Base-by-base conservation (phyloP, 1,284 basidiomycete species). In the Pterulicium gracile region DNA sequence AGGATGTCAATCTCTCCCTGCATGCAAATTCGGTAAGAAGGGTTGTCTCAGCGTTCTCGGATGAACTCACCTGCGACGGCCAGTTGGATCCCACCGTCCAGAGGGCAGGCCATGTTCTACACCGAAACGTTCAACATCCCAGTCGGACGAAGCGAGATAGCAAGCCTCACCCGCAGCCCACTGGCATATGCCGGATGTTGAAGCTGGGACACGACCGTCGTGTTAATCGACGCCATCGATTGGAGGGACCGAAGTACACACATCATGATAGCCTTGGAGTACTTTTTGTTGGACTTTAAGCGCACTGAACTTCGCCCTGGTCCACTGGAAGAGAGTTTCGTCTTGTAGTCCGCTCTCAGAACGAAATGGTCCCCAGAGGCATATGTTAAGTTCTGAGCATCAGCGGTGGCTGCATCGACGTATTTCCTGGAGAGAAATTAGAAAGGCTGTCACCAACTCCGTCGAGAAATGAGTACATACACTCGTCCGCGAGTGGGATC, bases 401-500 rank as follows among this genome's bases (percentile, higher is more conserved):
- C 55, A 10, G 77, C 74, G 0, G 72, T 77, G 2, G 57, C 47
- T 43, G 64, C 52, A 51, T 70, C 55, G 18, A 79, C 74, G 47
- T 79, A 79, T 55, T 74, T 75, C 18, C 75, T 77, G 43, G 15
- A 46, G 45, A 44, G 20, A 17, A 20, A 39, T 39, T 19, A 18
- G 4, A 3, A 52, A 18, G 46, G 32, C 23, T 22, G n/a, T n/a
- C n/a, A n/a, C n/a, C n/a, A n/a, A n/a, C n/a, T 12, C 35, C 47
- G 24, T 21, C 27, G 17, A 22, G 32, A 27, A 10, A 32, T 13
- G 44, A 17, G 20, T 15, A 59, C 75, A 60, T 59, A 80, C 79
- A 83, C 80, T 51, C 77, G 66, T 23, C 79, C 78, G 53, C 75
- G 64, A 5, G 79, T 79, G 1, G 80, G 79, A 56, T 81, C 80